Evolutionary conservation across 2,329 filamentous ascomycete species (phyloP).

Genomic region (Capronia americana): DNA sequence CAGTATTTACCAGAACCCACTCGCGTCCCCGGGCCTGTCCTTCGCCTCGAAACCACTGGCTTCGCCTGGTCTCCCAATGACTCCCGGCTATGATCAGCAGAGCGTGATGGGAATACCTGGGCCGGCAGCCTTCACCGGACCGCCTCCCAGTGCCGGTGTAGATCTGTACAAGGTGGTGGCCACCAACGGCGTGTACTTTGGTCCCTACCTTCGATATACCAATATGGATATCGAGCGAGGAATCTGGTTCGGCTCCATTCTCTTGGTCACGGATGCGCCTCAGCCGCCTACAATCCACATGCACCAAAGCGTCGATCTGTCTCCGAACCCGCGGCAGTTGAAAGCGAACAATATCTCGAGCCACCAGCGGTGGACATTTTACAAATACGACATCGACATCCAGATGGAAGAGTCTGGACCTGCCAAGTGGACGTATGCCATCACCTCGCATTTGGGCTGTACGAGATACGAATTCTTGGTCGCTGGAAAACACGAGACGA

Average conservation of each 20-base stretch:
- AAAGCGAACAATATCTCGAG: slow-evolving; percentile 81
- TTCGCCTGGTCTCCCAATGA: slow-evolving; percentile 82
- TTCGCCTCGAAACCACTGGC: slow-evolving; percentile 68
- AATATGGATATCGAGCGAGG: slow-evolving; percentile 97
- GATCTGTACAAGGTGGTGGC: slow-evolving; percentile 93
- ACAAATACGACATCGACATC: slow-evolving; percentile 89
- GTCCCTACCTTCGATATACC: slow-evolving; percentile 90
- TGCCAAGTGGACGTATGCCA: slow-evolving; percentile 95
- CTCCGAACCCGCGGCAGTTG: slow-evolving; percentile 88
- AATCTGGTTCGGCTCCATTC: slow-evolving; percentile 88
- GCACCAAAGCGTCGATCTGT: slow-evolving; percentile 86
- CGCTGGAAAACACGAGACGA: slow-evolving; percentile 85
- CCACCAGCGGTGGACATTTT: slow-evolving; percentile 94
- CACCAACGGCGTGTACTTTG: slow-evolving; percentile 97
- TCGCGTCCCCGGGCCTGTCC: slow-evolving; percentile 71
- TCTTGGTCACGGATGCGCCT: slow-evolving; percentile 87
- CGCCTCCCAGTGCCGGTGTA: slow-evolving; percentile 85
- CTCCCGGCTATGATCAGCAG: slow-evolving; percentile 77
- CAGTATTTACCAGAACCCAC: slow-evolving; percentile 74
- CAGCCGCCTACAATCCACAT: slow-evolving; percentile 96
- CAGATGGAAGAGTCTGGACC: slow-evolving; percentile 80
- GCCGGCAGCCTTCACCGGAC: slow-evolving; percentile 81
- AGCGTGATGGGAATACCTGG: slow-evolving; percentile 85
- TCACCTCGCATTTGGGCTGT: slow-evolving; percentile 94
- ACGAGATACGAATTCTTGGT: slow-evolving; percentile 98